Percentiles rank a stretch among this genome's conserved stretches.
These are phyloP conservation scores for Tylopilus orsonianus DNA, from an alignment of 1,284 basidiomycete species.

Conservation along the genomic window DNA sequence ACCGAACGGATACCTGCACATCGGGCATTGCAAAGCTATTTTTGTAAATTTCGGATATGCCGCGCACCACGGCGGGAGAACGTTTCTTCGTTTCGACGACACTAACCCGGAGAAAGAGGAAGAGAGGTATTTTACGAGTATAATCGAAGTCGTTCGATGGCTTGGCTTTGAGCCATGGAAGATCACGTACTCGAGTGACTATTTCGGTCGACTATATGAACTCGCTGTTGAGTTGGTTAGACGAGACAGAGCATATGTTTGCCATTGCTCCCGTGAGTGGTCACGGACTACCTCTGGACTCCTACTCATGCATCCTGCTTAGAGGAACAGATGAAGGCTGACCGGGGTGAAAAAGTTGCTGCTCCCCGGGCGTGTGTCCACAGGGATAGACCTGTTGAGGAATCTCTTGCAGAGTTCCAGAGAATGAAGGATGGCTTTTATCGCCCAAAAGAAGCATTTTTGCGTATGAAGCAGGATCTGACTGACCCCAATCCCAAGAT, in stretches of 20 bases:
- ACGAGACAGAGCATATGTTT: conserved; percentile 92
- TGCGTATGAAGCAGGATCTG: conserved; percentile 98
- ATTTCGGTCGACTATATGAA: conserved; percentile 88
- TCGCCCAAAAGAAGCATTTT: conserved; percentile 84
- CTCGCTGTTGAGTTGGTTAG: conserved; percentile 91
- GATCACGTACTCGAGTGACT: conserved; percentile 98
- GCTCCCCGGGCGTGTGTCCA: conserved; percentile 82
- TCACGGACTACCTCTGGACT: neutral
- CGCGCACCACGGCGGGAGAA: conserved; percentile 85
- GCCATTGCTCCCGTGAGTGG: conserved; percentile 87
- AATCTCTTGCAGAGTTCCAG: conserved; percentile 88
- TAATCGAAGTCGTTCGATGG: conserved; percentile 95
- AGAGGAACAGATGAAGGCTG: conserved; percentile 91
- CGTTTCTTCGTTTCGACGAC: conserved; percentile 96
- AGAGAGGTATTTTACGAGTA: conserved; percentile 93
- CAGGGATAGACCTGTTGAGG: conserved; percentile 79
- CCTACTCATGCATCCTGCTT: conserved; percentile 13
- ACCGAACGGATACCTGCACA: conserved; percentile 96
- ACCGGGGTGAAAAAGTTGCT: conserved; percentile 83
- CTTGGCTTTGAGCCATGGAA: conserved; percentile 98
- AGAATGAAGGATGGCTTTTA: conserved; percentile 93
- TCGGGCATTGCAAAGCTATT: conserved; percentile 98
- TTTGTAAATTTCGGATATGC: conserved; percentile 99
- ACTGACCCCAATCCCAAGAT: conserved; percentile 95
- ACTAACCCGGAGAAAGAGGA: conserved; percentile 99